Evolutionary conservation across 2,329 filamentous ascomycete genomes (phyloP).

Genomic region (Exutisphaerella laricina): DNA sequence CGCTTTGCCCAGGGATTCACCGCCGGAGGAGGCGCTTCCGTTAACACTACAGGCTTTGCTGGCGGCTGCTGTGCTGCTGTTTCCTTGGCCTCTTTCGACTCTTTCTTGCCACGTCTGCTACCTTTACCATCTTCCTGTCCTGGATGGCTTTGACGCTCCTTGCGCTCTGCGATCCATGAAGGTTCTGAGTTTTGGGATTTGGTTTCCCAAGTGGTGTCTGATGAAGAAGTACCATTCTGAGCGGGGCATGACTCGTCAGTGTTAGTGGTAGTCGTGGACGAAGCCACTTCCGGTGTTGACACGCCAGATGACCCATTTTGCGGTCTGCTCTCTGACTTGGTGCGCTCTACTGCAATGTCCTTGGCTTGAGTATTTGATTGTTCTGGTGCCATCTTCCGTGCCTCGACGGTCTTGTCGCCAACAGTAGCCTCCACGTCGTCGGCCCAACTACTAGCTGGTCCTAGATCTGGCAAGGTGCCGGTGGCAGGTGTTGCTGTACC

Average conservation of each 20-base stretch:
- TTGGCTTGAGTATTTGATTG: constrained; percentile 27
- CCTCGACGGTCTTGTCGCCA: constrained; percentile 34
- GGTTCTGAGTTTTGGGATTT: constrained; percentile 52
- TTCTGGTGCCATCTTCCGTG: constrained; percentile 25
- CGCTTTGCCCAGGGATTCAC: constrained; percentile 88
- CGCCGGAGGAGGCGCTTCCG: constrained; percentile 72
- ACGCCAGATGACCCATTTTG: constrained; percentile 28
- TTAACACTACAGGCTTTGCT: constrained; percentile 55
- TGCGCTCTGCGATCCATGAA: constrained; percentile 54
- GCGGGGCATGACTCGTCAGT: constrained; percentile 58
- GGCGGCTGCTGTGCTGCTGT: constrained; percentile 24
- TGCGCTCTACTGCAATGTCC: constrained; percentile 28
- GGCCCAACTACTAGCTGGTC: constrained; percentile 40
- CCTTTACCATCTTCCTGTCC: constrained; percentile 17
- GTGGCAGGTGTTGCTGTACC: constrained; percentile 40
- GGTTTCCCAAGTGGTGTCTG: constrained; percentile 63
- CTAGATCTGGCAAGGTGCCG: constrained; percentile 33
- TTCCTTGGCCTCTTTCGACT: constrained; percentile 25
- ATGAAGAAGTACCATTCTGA: constrained; percentile 51
- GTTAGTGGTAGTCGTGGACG: constrained; percentile 52
- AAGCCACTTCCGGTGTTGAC: constrained; percentile 51
- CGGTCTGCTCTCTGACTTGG: constrained; percentile 27
- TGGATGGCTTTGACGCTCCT: constrained; percentile 27
- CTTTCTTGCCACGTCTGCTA: constrained; percentile 17
- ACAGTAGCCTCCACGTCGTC: constrained; percentile 44